phyloP scores from a whole-genome alignment of 441 rosid genomes.

The Biscutella laevigata region DNA sequence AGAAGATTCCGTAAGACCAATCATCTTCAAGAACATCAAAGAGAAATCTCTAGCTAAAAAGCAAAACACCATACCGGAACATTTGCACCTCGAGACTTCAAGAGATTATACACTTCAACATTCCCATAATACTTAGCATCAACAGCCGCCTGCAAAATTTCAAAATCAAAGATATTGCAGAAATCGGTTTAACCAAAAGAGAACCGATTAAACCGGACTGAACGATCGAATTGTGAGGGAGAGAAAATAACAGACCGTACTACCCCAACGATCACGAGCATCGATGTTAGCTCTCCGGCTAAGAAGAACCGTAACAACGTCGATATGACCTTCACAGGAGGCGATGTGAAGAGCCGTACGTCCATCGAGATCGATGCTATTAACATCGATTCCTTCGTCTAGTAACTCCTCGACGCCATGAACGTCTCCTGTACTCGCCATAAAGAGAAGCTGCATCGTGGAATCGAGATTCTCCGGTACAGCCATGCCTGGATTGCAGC shows the following conservation, averaged over 20 bases:
- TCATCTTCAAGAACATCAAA: background rate
- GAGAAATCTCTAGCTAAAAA: background rate
- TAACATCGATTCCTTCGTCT: conserved; percentile 64
- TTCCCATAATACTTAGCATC: conserved; percentile 91
- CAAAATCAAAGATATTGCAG: too few relatives aligned
- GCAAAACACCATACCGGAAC: conserved; percentile 59
- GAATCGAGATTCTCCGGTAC: conserved; percentile 91
- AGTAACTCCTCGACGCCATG: conserved; percentile 65
- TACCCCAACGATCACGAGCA: conserved; percentile 99
- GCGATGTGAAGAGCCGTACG: conserved; percentile 94
- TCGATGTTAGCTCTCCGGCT: conserved; percentile 67
- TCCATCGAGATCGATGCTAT: conserved; percentile 90
- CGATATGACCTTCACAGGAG: conserved; percentile 80
- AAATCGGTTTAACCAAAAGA: too few relatives aligned
- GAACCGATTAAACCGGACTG: too few relatives aligned
- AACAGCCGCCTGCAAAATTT: conserved; percentile 60
- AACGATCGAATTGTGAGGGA: too few relatives aligned
- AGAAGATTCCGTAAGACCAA: background rate
- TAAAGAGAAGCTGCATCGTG: conserved; percentile 81
- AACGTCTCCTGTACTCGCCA: conserved; percentile 74
- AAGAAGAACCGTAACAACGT: conserved; percentile 64
- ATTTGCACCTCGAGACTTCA: conserved; percentile 90
- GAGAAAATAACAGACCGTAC: conserved; percentile 48
- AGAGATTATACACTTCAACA: conserved; percentile 59
- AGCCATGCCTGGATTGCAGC: conserved; percentile 28